Percentiles rank a stretch among this genome's conserved stretches.
phyloP scores from a whole-genome alignment of 768 basidiomycete genomes.

The Suillus americanus region DNA sequence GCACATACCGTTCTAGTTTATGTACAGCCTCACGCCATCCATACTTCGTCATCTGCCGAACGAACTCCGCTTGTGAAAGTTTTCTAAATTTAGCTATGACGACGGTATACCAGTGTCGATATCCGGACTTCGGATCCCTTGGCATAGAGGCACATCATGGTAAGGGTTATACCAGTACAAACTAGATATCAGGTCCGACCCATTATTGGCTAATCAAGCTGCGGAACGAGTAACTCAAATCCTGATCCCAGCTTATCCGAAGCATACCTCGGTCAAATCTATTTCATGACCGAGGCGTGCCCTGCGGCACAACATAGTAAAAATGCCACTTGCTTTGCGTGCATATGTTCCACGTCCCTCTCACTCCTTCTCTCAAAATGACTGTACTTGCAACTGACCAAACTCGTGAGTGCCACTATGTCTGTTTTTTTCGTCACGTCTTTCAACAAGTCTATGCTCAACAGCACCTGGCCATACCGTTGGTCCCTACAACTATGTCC shows the following conservation, averaged over 20 bases:
- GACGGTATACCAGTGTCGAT: no score
- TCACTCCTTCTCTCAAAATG: background rate
- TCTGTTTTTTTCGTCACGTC: background rate
- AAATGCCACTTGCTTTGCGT: background rate
- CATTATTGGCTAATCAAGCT: background rate
- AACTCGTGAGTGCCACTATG: background rate
- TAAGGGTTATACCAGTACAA: no score
- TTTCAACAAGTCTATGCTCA: background rate
- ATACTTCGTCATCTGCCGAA: no score
- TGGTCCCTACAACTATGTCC: slow-evolving; percentile 39
- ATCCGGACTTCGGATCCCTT: no score
- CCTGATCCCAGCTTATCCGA: background rate
- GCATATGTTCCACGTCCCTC: background rate
- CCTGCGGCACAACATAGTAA: background rate
- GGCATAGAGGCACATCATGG: no score
- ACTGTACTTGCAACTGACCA: background rate
- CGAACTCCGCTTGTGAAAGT: no score
- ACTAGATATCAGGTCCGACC: no score
- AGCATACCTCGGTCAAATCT: background rate
- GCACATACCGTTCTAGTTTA: no score
- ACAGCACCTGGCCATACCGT: background rate
- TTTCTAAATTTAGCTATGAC: no score
- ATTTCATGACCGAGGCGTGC: background rate
- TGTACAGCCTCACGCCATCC: no score
- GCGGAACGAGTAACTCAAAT: background rate